Evolutionary conservation across 306 rosid species (phyloP), one percentile per base, ranked within the genome.

Genomic region (Vicia sativa): DNA sequence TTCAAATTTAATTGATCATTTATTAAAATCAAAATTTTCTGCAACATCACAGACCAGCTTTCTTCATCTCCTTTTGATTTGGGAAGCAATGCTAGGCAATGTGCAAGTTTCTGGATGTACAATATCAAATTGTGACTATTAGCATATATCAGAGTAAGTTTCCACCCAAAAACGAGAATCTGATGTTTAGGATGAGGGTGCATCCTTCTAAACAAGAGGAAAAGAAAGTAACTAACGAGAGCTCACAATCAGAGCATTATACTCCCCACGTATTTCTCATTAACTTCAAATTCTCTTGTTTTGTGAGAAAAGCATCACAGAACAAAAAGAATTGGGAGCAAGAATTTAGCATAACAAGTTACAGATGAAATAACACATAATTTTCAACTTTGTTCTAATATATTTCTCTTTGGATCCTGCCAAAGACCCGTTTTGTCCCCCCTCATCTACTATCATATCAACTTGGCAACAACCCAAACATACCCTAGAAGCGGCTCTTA

Each of bases 51-150:
- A 62, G 82, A 82, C 99, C 97, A 95, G 84, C 92, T 90, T 61
- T 79, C 96, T 67, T 81, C 95, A 54, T 90, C 92, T 65, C 90
- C 96, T 85, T 64, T 85, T 19, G 96, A 82, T 78, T 88, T 88
- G 74, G 99, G 91, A 71, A 95, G 96, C 60, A 86, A 74, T 48
- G 95, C 95, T 31, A 95, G 85, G 79, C 90, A 86, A 61, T 79
- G 68, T 29, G 88, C 88, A 62, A 90, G 87, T 84, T 88, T 95
- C 99, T 95, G 89, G 68, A 79, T 64, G 52, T 70, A 54, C 68
- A 74, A 76, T 7, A 45, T 67, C 77, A 80, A 78, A 67, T 55
- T 66, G 68, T 71, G 43, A 49, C 41, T 34, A 62, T 5, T 28
- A 4, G 53, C 25, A 25, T 43, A 62, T 14, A 67, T 15, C 62